Conservation (phyloP, 139 green algal genomes). For the Mychonastes homosphaera region DNA sequence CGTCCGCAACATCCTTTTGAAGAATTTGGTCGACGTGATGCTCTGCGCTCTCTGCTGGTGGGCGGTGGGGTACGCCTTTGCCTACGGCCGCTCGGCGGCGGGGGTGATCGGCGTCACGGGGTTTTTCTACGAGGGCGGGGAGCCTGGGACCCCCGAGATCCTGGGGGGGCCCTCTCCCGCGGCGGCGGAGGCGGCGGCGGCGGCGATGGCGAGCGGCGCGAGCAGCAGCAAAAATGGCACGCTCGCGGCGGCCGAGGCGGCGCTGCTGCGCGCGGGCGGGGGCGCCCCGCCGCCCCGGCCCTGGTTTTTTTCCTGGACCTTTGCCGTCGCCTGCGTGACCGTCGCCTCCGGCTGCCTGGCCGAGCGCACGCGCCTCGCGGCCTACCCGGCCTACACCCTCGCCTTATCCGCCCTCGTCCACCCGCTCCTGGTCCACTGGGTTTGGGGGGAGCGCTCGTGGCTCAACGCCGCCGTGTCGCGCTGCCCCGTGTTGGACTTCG, state of each 20-base stretch:
- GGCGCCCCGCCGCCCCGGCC: constrained; percentile 9
- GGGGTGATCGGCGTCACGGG: constrained; percentile 46
- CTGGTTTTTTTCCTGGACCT: constrained; percentile 41
- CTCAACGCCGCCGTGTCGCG: constrained; percentile 1
- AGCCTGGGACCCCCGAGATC: too few relatives aligned
- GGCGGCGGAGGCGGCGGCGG: too few relatives aligned
- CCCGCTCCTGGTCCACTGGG: constrained; percentile 28
- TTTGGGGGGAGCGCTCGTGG: constrained; percentile 21
- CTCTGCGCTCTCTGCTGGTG: constrained; percentile 36
- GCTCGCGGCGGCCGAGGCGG: neutral
- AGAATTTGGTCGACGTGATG: constrained; percentile 34
- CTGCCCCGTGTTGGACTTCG: constrained; percentile 38
- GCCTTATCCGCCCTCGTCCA: constrained; percentile 21
- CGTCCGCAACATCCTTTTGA: constrained; percentile 35
- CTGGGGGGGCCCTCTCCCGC: too few relatives aligned
- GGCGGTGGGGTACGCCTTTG: constrained; percentile 55
- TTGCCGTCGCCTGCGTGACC: constrained; percentile 26
- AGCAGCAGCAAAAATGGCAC: constrained; percentile 1
- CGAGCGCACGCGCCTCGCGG: constrained; percentile 28
- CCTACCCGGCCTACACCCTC: constrained; percentile 19
- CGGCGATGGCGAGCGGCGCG: neutral
- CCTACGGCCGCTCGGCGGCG: constrained; percentile 26
- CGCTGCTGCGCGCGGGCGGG: neutral
- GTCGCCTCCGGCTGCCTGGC: constrained; percentile 37
- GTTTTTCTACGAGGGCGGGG: neutral